Evolutionary conservation across 2,329 filamentous ascomycete genomes (phyloP).

Genomic region (Penicillium sp.): DNA sequence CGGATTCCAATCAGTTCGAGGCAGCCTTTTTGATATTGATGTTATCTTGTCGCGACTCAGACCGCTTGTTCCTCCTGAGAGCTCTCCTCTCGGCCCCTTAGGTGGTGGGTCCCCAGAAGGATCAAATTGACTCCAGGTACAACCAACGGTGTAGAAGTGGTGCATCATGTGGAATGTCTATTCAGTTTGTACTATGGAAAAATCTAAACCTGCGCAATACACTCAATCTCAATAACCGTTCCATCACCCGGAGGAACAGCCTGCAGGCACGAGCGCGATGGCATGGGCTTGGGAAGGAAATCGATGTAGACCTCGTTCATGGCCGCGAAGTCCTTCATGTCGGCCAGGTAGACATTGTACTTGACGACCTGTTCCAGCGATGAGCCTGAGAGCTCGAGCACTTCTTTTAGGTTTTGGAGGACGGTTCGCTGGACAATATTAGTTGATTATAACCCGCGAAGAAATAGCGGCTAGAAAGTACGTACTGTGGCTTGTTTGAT

Average conservation of each 20-base stretch:
- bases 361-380: conserved; percentile 66
- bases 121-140: no score
- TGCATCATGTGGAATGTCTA: no score
- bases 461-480: not conserved
- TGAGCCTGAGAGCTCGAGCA: conserved; percentile 65
- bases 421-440: conserved; percentile 30
- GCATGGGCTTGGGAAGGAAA: conserved; percentile 49
- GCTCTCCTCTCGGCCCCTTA: no score
- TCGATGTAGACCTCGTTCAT: conserved; percentile 66
- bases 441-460: not conserved
- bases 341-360: conserved; percentile 67
- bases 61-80: no score
- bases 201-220: conserved; percentile 45
- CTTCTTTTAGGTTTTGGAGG: conserved; percentile 59
- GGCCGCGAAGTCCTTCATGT: conserved; percentile 68
- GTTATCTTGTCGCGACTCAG: no score
- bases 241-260: conserved; percentile 45
- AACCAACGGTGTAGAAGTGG: no score
- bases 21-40: no score
- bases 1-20: no score
- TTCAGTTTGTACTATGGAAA: not conserved
- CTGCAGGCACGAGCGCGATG: conserved; percentile 49
- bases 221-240: conserved; percentile 53
- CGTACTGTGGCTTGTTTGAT: conserved; percentile 54
- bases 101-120: no score